phyloP scores from a whole-genome alignment of 2,329 filamentous ascomycete species.

The Cadophora luteo-olivacea region DNA sequence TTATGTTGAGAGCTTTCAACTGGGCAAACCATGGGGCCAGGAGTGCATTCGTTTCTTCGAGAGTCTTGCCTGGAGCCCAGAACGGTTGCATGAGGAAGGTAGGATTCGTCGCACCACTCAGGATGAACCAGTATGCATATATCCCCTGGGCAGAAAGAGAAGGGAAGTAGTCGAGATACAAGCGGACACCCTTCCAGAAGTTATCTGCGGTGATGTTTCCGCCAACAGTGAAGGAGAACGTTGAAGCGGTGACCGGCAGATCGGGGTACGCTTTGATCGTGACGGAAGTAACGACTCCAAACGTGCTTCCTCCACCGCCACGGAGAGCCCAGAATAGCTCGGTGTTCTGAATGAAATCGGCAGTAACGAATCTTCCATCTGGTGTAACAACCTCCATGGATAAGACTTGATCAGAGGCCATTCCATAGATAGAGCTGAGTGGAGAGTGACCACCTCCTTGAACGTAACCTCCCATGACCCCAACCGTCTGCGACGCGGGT shows the following conservation, averaged over 20 bases:
- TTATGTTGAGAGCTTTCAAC: conserved; percentile 42
- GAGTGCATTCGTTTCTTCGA: conserved; percentile 38
- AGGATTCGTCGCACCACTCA: conserved; percentile 43
- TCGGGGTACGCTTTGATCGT: conserved; percentile 59
- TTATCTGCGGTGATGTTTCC: conserved; percentile 54
- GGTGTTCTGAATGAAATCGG: conserved; percentile 56
- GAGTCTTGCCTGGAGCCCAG: conserved; percentile 42
- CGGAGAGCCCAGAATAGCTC: conserved; percentile 71
- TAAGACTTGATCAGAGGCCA: conserved; percentile 66
- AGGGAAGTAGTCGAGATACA: conserved; percentile 53
- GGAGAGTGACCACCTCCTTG: conserved; percentile 67
- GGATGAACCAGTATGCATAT: conserved; percentile 37
- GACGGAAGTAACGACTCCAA: conserved; percentile 56
- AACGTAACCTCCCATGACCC: conserved; percentile 56
- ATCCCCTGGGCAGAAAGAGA: conserved; percentile 47
- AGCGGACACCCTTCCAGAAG: conserved; percentile 57
- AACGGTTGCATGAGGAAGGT: conserved; percentile 46
- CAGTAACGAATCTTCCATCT: conserved; percentile 54
- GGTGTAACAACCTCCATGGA: conserved; percentile 62
- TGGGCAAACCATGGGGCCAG: conserved; percentile 50
- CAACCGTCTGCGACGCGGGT: conserved; percentile 57
- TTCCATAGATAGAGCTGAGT: conserved; percentile 58
- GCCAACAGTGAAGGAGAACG: conserved; percentile 55
- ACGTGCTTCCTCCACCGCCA: conserved; percentile 65
- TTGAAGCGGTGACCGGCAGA: conserved; percentile 45